Base-by-base conservation (phyloP, 2,329 filamentous ascomycete genomes). In the Macrophomina pseudophaseolina region DNA sequence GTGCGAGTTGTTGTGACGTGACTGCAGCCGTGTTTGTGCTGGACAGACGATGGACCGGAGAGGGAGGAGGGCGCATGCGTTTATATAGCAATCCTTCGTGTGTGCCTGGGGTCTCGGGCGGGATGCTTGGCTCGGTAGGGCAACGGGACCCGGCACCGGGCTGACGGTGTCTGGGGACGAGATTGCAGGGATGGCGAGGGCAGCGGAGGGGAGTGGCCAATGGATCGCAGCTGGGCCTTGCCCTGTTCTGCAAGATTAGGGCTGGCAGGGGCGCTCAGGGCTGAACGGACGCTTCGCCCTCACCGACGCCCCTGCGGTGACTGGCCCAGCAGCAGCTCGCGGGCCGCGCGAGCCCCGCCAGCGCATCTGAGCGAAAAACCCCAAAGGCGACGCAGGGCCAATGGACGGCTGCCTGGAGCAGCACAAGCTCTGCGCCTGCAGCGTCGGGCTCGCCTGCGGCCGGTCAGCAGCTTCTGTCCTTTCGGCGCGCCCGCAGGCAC, bases 111-210 rank as follows among this genome's bases (percentile, higher is more conserved):
- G 12, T 18, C 32, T 9, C 44, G 58, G 38, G 60, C 60, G 60
- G 60, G 49, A 64, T 35, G 60, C 60, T 52, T 64, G 60, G 60
- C 60, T 18, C n/a, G 7, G 42, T 44, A 49, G 56, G 53, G 53
- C 53, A 60, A 42, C 6, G 40, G 58, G 58, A 18, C 42, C 12
- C 58, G 44, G 58, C 32, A 49, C 48, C 60, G 46, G 14, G 48
- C 28, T 8, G 33, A 53, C 48, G 60, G 60, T 64, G 48, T 64
- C 49, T 53, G 60, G 60, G 49, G 60, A 33, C n/a, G 12, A 64
- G 48, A 53, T 52, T 53, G 48, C 30, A 51, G 23, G 59, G 59
- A 51, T 32, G 7, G 9, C 14, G n/a, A 23, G 7, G 7, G 30
- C 2, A 23, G 42, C 12, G 38, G 54, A 3, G 14, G 8, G 16